Conservation (phyloP, 2,329 filamentous ascomycete species). For the Phialocephala sp. region DNA sequence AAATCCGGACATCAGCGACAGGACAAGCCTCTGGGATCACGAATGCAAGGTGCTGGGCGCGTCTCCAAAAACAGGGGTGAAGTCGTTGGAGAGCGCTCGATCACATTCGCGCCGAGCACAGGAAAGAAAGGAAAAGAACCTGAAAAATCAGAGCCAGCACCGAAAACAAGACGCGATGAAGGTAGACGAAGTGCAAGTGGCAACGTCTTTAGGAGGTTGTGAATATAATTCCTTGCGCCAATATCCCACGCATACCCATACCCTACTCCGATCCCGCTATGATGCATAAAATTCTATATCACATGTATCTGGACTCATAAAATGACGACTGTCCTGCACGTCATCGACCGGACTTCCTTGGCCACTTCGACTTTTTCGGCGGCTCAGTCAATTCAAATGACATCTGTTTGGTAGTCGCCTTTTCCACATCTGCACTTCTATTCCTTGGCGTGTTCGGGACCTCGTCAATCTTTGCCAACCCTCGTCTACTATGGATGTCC, state of each 20-base stretch:
- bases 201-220: slow-evolving; percentile 67
- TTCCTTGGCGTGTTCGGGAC: slow-evolving; percentile 64
- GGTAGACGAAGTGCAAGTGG: slow-evolving; percentile 73
- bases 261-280: slow-evolving; percentile 11
- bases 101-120: slow-evolving; percentile 74
- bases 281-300: slow-evolving; percentile 17
- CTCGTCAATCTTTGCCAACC: slow-evolving; percentile 56
- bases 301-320: slow-evolving; percentile 19
- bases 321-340: slow-evolving; percentile 21
- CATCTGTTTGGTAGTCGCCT: slow-evolving; percentile 49
- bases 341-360: slow-evolving; percentile 37
- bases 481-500: slow-evolving; percentile 55
- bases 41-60: slow-evolving; percentile 57
- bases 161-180: slow-evolving; percentile 42
- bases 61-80: slow-evolving; percentile 53
- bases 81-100: slow-evolving; percentile 66
- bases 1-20: slow-evolving; percentile 57
- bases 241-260: slow-evolving; percentile 16
- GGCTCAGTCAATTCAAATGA: slow-evolving; percentile 42
- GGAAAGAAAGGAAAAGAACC: slow-evolving; percentile 55
- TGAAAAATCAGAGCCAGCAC: slow-evolving; percentile 37
- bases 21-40: slow-evolving; percentile 62
- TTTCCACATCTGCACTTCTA: slow-evolving; percentile 62
- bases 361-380: slow-evolving; percentile 41
- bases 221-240: slow-evolving; percentile 15